Conservation (phyloP, 2,329 filamentous ascomycete species). For the Aspergillus luchuensis region DNA sequence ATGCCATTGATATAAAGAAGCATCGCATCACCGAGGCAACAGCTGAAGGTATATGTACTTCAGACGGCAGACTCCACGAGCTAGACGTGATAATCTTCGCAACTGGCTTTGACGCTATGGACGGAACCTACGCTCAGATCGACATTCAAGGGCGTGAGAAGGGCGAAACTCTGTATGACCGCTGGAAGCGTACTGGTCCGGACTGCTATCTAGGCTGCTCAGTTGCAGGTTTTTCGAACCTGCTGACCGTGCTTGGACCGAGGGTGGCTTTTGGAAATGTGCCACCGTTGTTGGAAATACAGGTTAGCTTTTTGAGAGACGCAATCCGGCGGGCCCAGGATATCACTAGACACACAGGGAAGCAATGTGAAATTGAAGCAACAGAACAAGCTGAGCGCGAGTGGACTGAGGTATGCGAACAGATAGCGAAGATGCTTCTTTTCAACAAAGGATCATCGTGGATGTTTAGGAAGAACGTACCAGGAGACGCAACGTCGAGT, state of each 20-base stretch:
- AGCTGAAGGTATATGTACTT: conserved; percentile 38
- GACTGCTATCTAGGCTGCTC: conserved; percentile 20
- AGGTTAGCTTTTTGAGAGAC: not conserved
- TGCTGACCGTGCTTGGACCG: conserved; percentile 47
- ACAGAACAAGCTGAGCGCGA: conserved; percentile 2
- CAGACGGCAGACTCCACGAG: conserved; percentile 35
- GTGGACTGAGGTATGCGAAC: conserved; percentile 5
- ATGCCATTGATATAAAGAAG: conserved; percentile 43
- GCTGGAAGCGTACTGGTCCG: conserved; percentile 25
- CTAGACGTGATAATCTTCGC: conserved; percentile 31
- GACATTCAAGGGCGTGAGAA: conserved; percentile 33
- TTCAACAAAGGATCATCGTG: not conserved
- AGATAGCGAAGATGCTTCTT: not conserved
- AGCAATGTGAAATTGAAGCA: conserved; percentile 14
- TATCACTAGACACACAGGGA: not conserved
- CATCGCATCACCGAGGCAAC: conserved; percentile 34
- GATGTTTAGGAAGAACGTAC: not conserved
- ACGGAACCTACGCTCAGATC: conserved; percentile 39
- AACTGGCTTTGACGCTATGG: conserved; percentile 38
- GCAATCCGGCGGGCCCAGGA: not conserved
- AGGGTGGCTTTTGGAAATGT: conserved; percentile 39
- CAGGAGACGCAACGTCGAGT: not conserved
- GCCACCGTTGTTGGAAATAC: conserved; percentile 32
- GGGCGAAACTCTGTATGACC: not conserved
- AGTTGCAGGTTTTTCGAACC: conserved; percentile 47